Base-by-base conservation (phyloP, 805 yeast species). In the Huiozyma sinensis region DNA sequence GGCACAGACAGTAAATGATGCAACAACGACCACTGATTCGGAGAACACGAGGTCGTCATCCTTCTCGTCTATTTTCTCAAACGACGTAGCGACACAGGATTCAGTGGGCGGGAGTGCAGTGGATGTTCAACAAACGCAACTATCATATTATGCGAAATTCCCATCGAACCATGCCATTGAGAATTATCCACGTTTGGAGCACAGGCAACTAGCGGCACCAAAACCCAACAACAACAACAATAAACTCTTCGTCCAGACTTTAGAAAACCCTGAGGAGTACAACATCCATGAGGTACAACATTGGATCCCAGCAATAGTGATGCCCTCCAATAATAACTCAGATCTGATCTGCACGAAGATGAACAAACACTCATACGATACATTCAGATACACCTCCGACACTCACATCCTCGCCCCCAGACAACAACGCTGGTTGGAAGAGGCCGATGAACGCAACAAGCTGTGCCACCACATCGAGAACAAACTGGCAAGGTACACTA, bases 401-500 rank as follows among this genome's bases (percentile, higher is more conserved):
- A 17, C 24, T 17, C 24, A 17, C 24, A 4, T 17, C 24, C 4
- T 17, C 24, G 24, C 24, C 24, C 24, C 24, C 24, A 17, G 24
- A 4, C 24, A 17, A 17, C 24, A 17, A 17, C 24, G 24, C 24
- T 17, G 24, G 24, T 3, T 17, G 24, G 24, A 17, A 17, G 24
- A 17, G 24, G 24, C 24, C 24, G 4, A 17, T 17, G 24, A 17
- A 17, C 24, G 24, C 24, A 17, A 17, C 24, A 17, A 17, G 24
- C 24, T 17, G 4, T 17, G 24, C 24, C 28, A 9, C 11, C 34
- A 36, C 10, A 36, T 42, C 10, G 33, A 36, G 12, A 38, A 36
- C 28, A 42, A 42, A 37, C 33, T 42, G n/a, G 28, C 27, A 7
- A 37, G 44, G 28, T 42, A 42, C 13, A 24, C 29, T 28, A 24